Evolutionary conservation across 345 rosid genomes (phyloP), one percentile per base, ranked within the genome.

Genomic region (Euclidium syriacum): DNA sequence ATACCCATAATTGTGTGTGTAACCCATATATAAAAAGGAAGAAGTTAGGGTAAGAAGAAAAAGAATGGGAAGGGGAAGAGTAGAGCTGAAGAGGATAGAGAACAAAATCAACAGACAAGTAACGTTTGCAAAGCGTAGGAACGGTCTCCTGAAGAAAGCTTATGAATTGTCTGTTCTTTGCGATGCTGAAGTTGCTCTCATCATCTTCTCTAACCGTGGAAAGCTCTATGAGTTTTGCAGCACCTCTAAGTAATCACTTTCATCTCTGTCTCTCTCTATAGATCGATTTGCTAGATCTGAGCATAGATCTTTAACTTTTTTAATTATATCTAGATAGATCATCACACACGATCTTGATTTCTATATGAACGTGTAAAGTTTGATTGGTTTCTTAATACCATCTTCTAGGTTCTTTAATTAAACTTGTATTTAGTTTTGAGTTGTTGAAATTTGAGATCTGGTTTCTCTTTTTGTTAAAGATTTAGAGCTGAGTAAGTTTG

Each of bases 51-150:
- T 15, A 48, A 32, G 19, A 46, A 18, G 41, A 32, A 17, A 14
- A 18, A 50, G 34, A 3, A 91, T 92, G 97, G 98, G 98, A 70
- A 92, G 98, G 44, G 97, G 97, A 46, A 86, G 94, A 82, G 98
- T 92, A 52, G 98, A 92, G 79, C 70, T 92, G 88, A 92, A 89
- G 88, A 85, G 98, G 85, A 92, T 92, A 74, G 98, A 92, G 85
- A 92, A 92, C 87, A 88, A 91, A 81, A 91, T 91, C 79, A 91
- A 91, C 89, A 86, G 98, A 78, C 98, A 92, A 77, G 98, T 92
- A 51, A 92, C 98, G 1, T 92, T 92, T 75, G 89, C 98, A 3
- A 92, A 92, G 80, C 86, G 98, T 54, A 86, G 98, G 65, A 89
- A 89, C 71, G 98, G 96, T 34, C 51, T 92, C 78, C 67, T 92